Percentiles rank a stretch among this genome's conserved stretches.
Conservation (phyloP, 1,139 yeast genomes). For the Yamadazyma songkhlaensis region DNA sequence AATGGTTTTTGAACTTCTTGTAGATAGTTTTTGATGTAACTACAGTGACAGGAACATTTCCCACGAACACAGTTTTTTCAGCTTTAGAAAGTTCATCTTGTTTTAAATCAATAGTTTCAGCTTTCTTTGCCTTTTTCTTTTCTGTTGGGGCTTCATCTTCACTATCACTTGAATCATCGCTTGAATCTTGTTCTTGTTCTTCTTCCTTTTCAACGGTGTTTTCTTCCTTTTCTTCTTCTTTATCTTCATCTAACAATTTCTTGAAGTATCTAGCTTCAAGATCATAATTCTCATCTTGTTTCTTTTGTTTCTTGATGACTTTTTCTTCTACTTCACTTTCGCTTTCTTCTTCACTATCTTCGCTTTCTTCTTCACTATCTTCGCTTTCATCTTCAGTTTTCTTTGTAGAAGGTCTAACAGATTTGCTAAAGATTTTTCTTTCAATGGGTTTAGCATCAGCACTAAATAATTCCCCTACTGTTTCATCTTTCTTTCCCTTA, state of each 20-base stretch:
- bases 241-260: constrained; percentile 30
- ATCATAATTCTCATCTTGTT: constrained; percentile 39
- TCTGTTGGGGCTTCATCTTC: constrained; percentile 7
- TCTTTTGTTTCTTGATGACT: constrained; percentile 14
- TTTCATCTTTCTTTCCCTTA: constrained; percentile 21
- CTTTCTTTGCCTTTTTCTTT: constrained; percentile 17
- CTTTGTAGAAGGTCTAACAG: not conserved
- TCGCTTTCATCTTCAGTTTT: not conserved
- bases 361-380: constrained; percentile 10
- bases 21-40: constrained; percentile 61
- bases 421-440: constrained; percentile 5
- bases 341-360: constrained; percentile 6
- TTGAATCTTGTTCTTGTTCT: constrained; percentile 1
- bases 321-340: constrained; percentile 10
- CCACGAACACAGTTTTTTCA: constrained; percentile 84
- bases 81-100: constrained; percentile 79
- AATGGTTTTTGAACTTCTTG: constrained; percentile 63
- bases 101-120: constrained; percentile 49
- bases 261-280: constrained; percentile 48
- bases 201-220: constrained; percentile 11
- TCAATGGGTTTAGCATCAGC: constrained; percentile 11
- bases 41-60: constrained; percentile 70
- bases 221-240: constrained; percentile 2
- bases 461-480: constrained; percentile 39
- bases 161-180: constrained; percentile 9